Conservation (phyloP, 192 early-diverging fungal genomes). For the Rhizophagus prolifer region DNA sequence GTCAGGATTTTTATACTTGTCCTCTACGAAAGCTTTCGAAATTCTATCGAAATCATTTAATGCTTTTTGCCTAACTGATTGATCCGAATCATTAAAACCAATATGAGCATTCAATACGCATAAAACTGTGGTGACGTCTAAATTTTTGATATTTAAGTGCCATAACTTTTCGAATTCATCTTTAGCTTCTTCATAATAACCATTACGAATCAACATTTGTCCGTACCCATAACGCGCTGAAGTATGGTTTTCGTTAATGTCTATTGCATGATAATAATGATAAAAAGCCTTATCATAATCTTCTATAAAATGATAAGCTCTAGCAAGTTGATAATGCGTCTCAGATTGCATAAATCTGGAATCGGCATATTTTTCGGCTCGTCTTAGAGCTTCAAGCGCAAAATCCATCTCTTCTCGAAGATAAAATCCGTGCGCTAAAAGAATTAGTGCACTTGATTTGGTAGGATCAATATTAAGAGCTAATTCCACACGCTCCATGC, state of each 20-base stretch:
- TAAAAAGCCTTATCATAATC: slow-evolving; percentile 72
- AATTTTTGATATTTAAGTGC: neutral
- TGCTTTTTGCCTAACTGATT: neutral
- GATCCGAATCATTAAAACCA: neutral
- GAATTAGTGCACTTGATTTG: slow-evolving; percentile 53
- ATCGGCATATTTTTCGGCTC: slow-evolving; percentile 10
- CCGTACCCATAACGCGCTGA: slow-evolving; percentile 76
- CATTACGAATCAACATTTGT: slow-evolving; percentile 65
- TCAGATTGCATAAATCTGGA: slow-evolving; percentile 54
- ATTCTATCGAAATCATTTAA: slow-evolving; percentile 4
- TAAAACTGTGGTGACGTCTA: neutral
- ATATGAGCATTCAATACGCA: neutral
- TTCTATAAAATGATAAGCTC: slow-evolving; percentile 55
- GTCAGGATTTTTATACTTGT: slow-evolving; percentile 9
- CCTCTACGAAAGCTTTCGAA: neutral
- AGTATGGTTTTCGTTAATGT: slow-evolving; percentile 65
- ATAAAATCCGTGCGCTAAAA: slow-evolving; percentile 58
- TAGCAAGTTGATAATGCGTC: slow-evolving; percentile 58
- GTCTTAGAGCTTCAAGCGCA: neutral
- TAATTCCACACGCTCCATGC: slow-evolving; percentile 48
- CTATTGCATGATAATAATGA: slow-evolving; percentile 63
- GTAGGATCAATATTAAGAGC: slow-evolving; percentile 52
- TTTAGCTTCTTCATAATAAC: slow-evolving; percentile 33
- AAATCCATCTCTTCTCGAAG: slow-evolving; percentile 43
- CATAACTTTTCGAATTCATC: neutral